Conservation (phyloP, 306 rosid genomes). For the Casuarina glauca region DNA sequence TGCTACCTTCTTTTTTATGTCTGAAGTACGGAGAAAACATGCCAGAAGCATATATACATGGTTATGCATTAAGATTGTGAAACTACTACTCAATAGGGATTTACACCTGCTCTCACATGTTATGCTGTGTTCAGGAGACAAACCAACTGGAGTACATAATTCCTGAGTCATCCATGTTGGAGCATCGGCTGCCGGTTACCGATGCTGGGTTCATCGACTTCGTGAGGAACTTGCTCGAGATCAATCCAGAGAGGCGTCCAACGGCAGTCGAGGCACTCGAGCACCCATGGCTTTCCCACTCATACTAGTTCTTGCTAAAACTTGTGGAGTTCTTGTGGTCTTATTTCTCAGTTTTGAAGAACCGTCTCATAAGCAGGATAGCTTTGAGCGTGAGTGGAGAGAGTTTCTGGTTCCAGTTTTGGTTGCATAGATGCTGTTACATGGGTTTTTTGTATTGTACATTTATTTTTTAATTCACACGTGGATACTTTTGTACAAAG, state of each 20-base stretch:
- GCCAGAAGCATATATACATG: neutral
- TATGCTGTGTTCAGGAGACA: slow-evolving; percentile 56
- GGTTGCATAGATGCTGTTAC: slow-evolving; percentile 16
- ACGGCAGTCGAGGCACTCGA: slow-evolving; percentile 72
- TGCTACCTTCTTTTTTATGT: too few species aligned
- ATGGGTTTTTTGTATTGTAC: neutral
- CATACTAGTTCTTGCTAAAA: slow-evolving; percentile 38
- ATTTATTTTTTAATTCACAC: neutral
- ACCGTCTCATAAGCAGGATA: slow-evolving; percentile 10
- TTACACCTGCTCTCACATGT: slow-evolving; percentile 13
- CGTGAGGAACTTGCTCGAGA: slow-evolving; percentile 57
- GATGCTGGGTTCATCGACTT: slow-evolving; percentile 69
- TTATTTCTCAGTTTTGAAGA: slow-evolving; percentile 25
- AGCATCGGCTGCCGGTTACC: slow-evolving; percentile 58
- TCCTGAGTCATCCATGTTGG: slow-evolving; percentile 78
- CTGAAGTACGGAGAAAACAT: too few species aligned
- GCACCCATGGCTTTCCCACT: slow-evolving; percentile 93
- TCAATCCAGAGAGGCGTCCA: slow-evolving; percentile 79
- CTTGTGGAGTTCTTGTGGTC: slow-evolving; percentile 22
- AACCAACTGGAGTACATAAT: slow-evolving; percentile 80
- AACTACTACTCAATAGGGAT: neutral
- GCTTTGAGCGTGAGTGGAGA: neutral
- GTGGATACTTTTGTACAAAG: slow-evolving; percentile 18
- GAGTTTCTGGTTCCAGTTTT: slow-evolving; percentile 23
- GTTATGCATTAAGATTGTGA: neutral